Percentiles rank a stretch among this genome's conserved stretches.
These are phyloP conservation scores for Arachis monticola DNA, from an alignment of 331 rosid genomes.

Conservation along the genomic window DNA sequence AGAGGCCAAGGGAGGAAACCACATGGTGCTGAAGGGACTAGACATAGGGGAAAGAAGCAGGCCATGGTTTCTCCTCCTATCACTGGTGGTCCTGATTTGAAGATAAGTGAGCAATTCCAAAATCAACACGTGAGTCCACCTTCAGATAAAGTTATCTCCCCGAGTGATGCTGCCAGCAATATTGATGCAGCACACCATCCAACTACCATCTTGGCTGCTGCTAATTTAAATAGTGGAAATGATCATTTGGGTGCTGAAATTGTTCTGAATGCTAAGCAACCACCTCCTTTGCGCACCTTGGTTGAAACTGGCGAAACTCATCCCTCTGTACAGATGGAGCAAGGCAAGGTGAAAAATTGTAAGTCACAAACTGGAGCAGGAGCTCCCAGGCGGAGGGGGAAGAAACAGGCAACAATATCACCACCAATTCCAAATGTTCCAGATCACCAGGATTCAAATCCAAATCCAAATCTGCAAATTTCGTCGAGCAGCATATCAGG, in stretches of 20 bases:
- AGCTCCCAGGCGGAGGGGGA: constrained; percentile 82
- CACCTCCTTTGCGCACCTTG: constrained; percentile 48
- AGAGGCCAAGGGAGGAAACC: constrained; percentile 70
- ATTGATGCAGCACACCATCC: constrained; percentile 40
- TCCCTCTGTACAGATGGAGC: constrained; percentile 48
- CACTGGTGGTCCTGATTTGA: constrained; percentile 55
- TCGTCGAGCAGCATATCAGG: constrained; percentile 47
- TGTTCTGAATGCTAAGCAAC: constrained; percentile 53
- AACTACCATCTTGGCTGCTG: constrained; percentile 46
- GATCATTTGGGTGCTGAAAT: constrained; percentile 47
- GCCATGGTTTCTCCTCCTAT: constrained; percentile 48
- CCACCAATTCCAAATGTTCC: constrained; percentile 49
- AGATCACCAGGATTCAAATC: constrained; percentile 51
- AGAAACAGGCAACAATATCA: constrained; percentile 56
- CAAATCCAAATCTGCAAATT: constrained; percentile 44
- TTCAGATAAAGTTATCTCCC: constrained; percentile 48
- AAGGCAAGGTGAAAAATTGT: constrained; percentile 59
- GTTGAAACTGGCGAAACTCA: constrained; percentile 55
- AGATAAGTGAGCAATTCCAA: constrained; percentile 54
- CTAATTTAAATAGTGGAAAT: constrained; percentile 48
- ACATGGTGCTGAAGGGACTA: constrained; percentile 52
- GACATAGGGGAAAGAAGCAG: constrained; percentile 82
- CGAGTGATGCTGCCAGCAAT: constrained; percentile 46
- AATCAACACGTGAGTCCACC: constrained; percentile 47
- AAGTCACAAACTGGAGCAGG: constrained; percentile 68